Base-by-base conservation (phyloP, 192 early-diverging fungal species). In the Podochytrium sp. region DNA sequence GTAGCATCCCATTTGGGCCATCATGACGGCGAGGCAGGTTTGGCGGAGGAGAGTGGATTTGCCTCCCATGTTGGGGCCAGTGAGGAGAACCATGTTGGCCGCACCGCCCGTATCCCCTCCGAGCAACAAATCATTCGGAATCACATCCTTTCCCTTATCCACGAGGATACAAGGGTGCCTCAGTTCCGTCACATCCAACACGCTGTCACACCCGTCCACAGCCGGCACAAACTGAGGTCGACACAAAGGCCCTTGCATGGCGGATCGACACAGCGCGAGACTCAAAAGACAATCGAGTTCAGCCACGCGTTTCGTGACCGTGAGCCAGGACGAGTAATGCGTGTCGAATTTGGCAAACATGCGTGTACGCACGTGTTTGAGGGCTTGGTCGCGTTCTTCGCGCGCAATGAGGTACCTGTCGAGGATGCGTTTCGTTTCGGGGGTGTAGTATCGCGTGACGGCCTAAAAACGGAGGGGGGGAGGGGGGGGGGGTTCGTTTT, bases 11-110 rank as follows among this genome's bases (percentile, higher is more conserved):
- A 98, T 79, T 69, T 98, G 96, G 1, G 96, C 96, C 91, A 99
- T 90, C 30, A 99, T 95, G 16, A 97, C 92, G 0, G 93, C 95
- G 40, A 97, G 86, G 76, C 95, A 97, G 0, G 93, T 92, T 85
- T 98, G 96, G 35, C 98, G 89, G 61, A 98, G 86, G 20, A 99
- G 84, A 0, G 98, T 99, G 0, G 92, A 94, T 87, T 99, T 99
- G 63, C 98, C 98, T 76, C 96, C 98, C 95, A 98, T 98, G 79
- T 99, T 99, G n/a, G 98, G 96, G 27, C 98, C 98, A 0, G 98
- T 98, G 56, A 99, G 79, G 10, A 99, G 83, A 12, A 98, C 91
- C 80, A 98, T 89, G 64, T 83, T 91, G 39, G 88, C 71, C 6
- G 25, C 18, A n/a, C 81, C 84, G 1, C 87, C 86, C 6, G 76